Conservation (phyloP, 1,284 basidiomycete species). For the Cystobasidiaceae sp. region DNA sequence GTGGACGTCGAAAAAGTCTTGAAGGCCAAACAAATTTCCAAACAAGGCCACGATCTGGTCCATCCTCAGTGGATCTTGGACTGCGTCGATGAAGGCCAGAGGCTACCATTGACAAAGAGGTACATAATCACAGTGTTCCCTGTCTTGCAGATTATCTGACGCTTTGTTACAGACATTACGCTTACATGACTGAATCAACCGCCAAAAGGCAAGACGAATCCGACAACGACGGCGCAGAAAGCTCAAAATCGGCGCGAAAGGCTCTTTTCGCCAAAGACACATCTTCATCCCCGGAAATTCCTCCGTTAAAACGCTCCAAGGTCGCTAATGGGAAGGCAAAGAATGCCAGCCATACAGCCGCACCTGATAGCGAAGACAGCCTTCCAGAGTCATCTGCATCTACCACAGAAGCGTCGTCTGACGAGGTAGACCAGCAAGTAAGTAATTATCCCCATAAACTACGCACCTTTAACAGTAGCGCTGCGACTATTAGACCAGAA, state of each 20-base stretch:
- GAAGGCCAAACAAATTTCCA: constrained; percentile 52
- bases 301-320: too few species aligned
- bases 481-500: too few species aligned
- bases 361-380: too few species aligned
- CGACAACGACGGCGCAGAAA: not conserved
- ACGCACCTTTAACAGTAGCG: too few species aligned
- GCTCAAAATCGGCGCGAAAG: not conserved
- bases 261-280: not conserved
- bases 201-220: not conserved
- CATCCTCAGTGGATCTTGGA: constrained; percentile 74
- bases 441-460: too few species aligned
- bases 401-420: too few species aligned
- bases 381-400: too few species aligned
- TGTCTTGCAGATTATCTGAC: not conserved
- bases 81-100: constrained; percentile 58
- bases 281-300: constrained; percentile 17
- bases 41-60: constrained; percentile 59
- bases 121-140: constrained; percentile 47
- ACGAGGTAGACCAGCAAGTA: too few species aligned
- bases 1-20: constrained; percentile 40
- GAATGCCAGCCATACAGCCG: too few species aligned
- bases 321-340: too few species aligned
- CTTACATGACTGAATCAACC: constrained; percentile 6
- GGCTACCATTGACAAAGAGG: constrained; percentile 63
- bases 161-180: not conserved